Evolutionary conservation across 768 basidiomycete species (phyloP), one percentile per base, ranked within the genome.

Genomic region (Flagelloscypha sp.): DNA sequence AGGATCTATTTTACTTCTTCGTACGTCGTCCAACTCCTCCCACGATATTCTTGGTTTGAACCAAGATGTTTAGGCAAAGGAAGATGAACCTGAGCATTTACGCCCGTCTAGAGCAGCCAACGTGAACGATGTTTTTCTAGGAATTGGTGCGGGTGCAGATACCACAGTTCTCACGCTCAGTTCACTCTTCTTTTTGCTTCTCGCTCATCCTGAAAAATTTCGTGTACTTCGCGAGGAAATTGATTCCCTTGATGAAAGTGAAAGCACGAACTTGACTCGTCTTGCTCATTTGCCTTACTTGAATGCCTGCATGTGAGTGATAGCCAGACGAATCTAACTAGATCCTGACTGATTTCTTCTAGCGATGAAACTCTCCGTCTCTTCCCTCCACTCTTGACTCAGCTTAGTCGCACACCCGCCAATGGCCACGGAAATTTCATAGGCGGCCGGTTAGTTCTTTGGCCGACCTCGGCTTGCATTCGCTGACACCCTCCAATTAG

Each of bases 351-450:
- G 10, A 17, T 23, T 33, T 13, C 9, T 16, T 27, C n/a, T 38
- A 66, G 63, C 30, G 62, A 59, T 29, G 63, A 66, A 40, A 47
- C 56, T 7, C 48, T 65, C 9, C 59, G 63, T 6, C 43, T 66
- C 7, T 48, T 56, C 27, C 65, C 65, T 1, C 55, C 62, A 11
- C 50, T 65, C 3, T 52, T 53, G n/a, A 57, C 30, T 50, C 54
- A 11, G 50, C 57, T 13, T 53, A 58, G 13, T 17, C 58, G 63
- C 9, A 52, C 58, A 7, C 57, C 59, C 6, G 45, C 45, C 2
- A 44, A 39, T 10, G 56, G 55, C 12, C 53, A 53, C 12, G 58
- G 58, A 8, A 45, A 57, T 22, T 23, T 43, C 12, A 36, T 58
- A 22, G 58, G 54, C 22, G 19, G 38, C 12, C 44, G 41, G 55